Base-by-base conservation (phyloP, 495 filamentous ascomycete species). In the Gamarada debralockiae region DNA sequence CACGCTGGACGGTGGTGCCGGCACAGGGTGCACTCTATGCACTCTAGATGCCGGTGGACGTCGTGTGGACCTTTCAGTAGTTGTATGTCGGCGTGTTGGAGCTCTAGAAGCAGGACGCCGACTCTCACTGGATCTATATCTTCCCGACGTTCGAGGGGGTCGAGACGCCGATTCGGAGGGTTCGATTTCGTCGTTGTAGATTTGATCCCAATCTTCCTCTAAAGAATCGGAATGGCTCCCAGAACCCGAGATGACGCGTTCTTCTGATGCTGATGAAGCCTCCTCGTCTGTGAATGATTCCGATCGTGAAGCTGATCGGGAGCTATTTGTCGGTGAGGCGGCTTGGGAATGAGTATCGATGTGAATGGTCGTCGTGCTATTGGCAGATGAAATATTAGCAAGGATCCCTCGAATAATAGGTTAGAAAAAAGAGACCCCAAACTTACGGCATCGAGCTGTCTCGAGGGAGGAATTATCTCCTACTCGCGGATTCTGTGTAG, bases 81-180 rank as follows among this genome's bases (percentile, higher is more conserved):
- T 18, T 53, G 49, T 51, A 59, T 65, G 56, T 46, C 69, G 64
- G 14, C 63, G 60, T 38, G 70, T 56, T n/a, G 62, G 66, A 31
- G 56, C 47, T 52, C 63, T n/a, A 12, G 62, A 48, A 18, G 77
- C 73, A 45, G 78, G 74, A 57, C 62, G 75, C 47, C 65, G 82
- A 46, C 48, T 55, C 17, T 53, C 45, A 39, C 55, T 57, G 20
- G 38, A 17, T 45, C 56, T n/a, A 31, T 58, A 58, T 17, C 52
- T 48, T 24, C 36, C 40, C 14, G 44, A 38, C 0, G 48, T 58
- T 24, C 51, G 57, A 40, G 53, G 54, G 3, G 61, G 58, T 52
- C 81, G 73, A 56, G 83, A 92, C 23, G 89, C 89, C n/a, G 89
- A 92, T 72, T 95, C 89, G 31, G 84, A 87, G 20, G 88, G 86